Evolutionary conservation across 2,329 filamentous ascomycete species (phyloP).

Genomic region (Helotiales sp.): DNA sequence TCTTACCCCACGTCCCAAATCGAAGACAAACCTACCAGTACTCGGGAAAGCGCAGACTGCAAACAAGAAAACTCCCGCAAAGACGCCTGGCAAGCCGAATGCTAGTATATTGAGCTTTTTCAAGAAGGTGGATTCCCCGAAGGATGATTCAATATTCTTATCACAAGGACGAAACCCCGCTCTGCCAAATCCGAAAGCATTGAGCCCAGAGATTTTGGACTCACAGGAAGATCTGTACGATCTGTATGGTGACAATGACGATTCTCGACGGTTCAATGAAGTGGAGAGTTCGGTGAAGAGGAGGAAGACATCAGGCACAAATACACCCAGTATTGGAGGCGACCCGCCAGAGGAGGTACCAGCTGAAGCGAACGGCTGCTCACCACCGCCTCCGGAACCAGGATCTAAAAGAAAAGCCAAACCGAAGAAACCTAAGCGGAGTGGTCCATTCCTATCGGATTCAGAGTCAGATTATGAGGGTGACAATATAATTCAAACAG

Average conservation of each 20-base stretch:
- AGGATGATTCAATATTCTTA: conserved; percentile 59
- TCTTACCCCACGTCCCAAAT: conserved; percentile 29
- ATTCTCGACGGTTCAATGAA: conserved; percentile 42
- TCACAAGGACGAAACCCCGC: conserved; percentile 32
- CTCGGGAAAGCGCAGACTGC: conserved; percentile 10
- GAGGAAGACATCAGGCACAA: conserved; percentile 39
- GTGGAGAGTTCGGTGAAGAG: conserved; percentile 40
- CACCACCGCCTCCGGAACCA: conserved; percentile 21
- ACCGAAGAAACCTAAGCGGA: conserved; percentile 34
- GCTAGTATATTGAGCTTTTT: conserved; percentile 74
- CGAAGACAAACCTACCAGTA: conserved; percentile 28
- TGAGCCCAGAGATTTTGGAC: conserved; percentile 15
- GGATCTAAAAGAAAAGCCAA: conserved; percentile 37
- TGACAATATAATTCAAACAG: conserved; percentile 16
- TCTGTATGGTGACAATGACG: conserved; percentile 25
- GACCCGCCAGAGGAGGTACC: neutral
- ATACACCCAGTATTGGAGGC: conserved; percentile 3
- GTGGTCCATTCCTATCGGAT: conserved; percentile 69
- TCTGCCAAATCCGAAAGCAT: conserved; percentile 6
- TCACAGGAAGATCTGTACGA: conserved; percentile 26
- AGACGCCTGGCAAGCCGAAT: conserved; percentile 45
- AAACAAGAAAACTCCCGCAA: conserved; percentile 27
- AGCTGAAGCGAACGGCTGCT: conserved; percentile 18
- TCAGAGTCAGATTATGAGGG: conserved; percentile 56
- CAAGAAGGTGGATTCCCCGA: conserved; percentile 59